A percentile compares a stretch with the other conserved stretches of the same genome.
Conservation (phyloP, 305 asterid species). For the Petunia hybrid region DNA sequence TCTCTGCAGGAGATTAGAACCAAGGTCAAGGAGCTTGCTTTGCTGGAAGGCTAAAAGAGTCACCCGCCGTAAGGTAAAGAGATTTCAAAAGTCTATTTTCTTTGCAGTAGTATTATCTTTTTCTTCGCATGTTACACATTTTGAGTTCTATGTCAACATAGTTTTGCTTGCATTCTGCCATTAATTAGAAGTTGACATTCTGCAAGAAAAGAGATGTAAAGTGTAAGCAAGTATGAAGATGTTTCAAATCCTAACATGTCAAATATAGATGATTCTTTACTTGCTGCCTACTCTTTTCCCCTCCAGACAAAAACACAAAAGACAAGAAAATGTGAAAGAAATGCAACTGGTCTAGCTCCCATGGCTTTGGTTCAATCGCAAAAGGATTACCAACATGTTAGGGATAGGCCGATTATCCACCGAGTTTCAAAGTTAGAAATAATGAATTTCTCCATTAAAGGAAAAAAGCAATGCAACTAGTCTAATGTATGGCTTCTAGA, state of each 20-base stretch:
- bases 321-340: not conserved
- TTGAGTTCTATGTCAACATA: constrained; percentile 21
- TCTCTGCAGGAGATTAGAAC: constrained; percentile 59
- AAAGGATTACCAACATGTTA: not conserved
- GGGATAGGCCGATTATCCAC: not conserved
- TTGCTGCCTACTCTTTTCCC: not conserved
- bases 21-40: constrained; percentile 60
- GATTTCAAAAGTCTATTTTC: not conserved
- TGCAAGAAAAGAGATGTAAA: not conserved
- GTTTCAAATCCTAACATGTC: constrained; percentile 8
- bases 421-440: constrained; percentile 13
- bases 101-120: not conserved
- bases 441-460: no score
- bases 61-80: constrained; percentile 55
- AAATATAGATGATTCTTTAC: not conserved
- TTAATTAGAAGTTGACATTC: constrained; percentile 11
- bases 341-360: not conserved
- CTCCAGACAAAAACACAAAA: not conserved
- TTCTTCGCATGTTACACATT: not conserved
- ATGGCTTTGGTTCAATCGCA: constrained; percentile 4
- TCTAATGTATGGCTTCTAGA: not conserved
- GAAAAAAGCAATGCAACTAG: not conserved
- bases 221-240: constrained; percentile 6
- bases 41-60: constrained; percentile 56
- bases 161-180: constrained; percentile 22